phyloP scores from a whole-genome alignment of 306 rosid species.

The Acacia crassicarpa region DNA sequence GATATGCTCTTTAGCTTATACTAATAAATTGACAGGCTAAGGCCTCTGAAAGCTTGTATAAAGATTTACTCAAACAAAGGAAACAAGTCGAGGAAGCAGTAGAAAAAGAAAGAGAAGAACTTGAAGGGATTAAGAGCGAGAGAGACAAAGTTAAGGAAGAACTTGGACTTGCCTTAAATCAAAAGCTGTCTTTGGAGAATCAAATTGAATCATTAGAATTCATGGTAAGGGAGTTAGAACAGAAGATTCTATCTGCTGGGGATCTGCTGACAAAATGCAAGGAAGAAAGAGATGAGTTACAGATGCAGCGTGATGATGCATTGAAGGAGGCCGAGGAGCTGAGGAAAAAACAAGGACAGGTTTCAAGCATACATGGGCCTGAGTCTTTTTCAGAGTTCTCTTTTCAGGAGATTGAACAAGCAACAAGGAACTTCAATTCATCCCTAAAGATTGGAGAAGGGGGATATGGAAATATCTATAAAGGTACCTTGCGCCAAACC shows the following conservation, averaged over 20 bases:
- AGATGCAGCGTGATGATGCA: conserved; percentile 65
- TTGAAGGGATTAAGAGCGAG: conserved; percentile 49
- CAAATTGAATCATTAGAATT: conserved; percentile 66
- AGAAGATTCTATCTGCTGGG: conserved; percentile 71
- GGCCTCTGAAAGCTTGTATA: conserved; percentile 60
- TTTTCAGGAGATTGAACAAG: conserved; percentile 73
- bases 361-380: conserved; percentile 41
- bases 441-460: conserved; percentile 88
- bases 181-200: conserved; percentile 63
- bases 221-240: conserved; percentile 59
- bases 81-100: conserved; percentile 64
- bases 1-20: conserved; percentile 1
- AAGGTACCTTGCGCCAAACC: conserved; percentile 70
- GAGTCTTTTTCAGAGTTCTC: conserved; percentile 73
- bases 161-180: conserved; percentile 51
- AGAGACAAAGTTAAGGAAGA: conserved; percentile 60
- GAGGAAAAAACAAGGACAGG: conserved; percentile 69
- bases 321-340: conserved; percentile 88
- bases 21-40: conserved; percentile 58
- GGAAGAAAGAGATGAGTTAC: conserved; percentile 72
- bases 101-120: conserved; percentile 52
- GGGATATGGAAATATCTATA: conserved; percentile 87
- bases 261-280: conserved; percentile 66
- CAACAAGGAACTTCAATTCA: conserved; percentile 59
- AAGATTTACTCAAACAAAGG: conserved; percentile 56